Conservation (phyloP, 83 land plant genomes). For the Picea abies region DNA sequence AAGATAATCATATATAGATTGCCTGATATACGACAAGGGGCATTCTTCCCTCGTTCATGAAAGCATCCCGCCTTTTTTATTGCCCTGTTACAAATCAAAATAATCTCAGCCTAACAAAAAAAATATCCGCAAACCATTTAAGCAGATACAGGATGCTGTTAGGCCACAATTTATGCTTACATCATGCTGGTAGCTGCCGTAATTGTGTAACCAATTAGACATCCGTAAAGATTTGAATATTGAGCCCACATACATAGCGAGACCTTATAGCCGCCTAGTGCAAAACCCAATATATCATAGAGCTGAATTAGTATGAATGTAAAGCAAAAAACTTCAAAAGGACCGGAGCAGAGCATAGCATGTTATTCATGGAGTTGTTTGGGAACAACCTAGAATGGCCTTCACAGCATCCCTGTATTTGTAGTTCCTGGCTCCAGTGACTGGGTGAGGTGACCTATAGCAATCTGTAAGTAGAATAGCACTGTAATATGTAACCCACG, state of each 20-base stretch:
- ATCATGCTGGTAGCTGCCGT: slow-evolving; percentile 41
- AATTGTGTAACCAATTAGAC: slow-evolving; percentile 35
- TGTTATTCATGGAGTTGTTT: too few relatives aligned
- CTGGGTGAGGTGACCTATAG: too few relatives aligned
- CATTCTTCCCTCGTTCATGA: slow-evolving; percentile 30
- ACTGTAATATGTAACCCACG: too few relatives aligned
- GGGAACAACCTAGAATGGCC: too few relatives aligned
- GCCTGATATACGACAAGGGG: slow-evolving; percentile 30
- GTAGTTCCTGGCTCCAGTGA: too few relatives aligned
- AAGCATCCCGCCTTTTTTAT: slow-evolving; percentile 43
- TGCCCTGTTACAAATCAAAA: slow-evolving; percentile 27
- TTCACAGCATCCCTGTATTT: too few relatives aligned
- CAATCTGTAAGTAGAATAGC: too few relatives aligned
- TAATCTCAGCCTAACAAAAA: neutral
- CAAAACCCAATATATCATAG: too few relatives aligned
- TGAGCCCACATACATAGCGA: slow-evolving; percentile 24
- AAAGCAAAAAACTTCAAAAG: too few relatives aligned
- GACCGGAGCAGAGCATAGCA: too few relatives aligned
- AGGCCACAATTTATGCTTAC: slow-evolving; percentile 8
- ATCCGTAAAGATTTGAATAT: slow-evolving; percentile 31
- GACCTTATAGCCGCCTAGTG: slow-evolving; percentile 22
- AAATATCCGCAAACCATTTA: neutral
- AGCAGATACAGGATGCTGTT: too few relatives aligned
- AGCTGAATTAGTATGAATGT: too few relatives aligned
- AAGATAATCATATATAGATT: slow-evolving; percentile 39